phyloP scores from a whole-genome alignment of 192 early-diverging fungal species.

The Umbelopsis isabellina region DNA sequence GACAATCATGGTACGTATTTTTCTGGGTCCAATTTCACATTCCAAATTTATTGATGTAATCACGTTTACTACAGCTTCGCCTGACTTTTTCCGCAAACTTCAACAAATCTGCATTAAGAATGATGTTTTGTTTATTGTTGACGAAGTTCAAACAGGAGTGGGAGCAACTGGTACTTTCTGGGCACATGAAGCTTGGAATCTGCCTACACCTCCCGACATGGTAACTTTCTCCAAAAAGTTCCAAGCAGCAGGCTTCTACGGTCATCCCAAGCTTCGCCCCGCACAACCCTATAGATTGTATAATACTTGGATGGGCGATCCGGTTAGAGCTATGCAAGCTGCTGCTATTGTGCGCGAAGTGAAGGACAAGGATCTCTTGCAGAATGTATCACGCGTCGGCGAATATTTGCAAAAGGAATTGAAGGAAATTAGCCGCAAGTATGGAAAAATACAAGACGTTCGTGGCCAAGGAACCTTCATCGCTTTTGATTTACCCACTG shows the following conservation, averaged over 20 bases:
- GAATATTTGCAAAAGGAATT: constrained; percentile 59
- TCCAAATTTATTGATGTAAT: background rate
- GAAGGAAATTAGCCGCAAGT: constrained; percentile 47
- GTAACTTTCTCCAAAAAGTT: constrained; percentile 83
- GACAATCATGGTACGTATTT: constrained; percentile 52
- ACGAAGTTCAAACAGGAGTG: constrained; percentile 80
- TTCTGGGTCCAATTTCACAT: background rate
- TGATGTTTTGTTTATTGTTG: constrained; percentile 73
- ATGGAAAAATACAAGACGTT: constrained; percentile 51
- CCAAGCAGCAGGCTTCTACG: constrained; percentile 76
- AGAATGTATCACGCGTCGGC: constrained; percentile 56
- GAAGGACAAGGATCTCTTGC: constrained; percentile 51
- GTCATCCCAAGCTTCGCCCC: constrained; percentile 58
- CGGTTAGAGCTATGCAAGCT: constrained; percentile 63
- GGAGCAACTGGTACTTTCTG: constrained; percentile 75
- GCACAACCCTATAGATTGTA: constrained; percentile 68
- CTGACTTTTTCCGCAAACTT: constrained; percentile 66
- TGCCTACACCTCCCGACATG: constrained; percentile 69
- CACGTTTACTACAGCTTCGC: constrained; percentile 54
- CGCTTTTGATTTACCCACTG: constrained; percentile 66
- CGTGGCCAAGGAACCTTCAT: constrained; percentile 70
- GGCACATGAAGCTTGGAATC: constrained; percentile 76
- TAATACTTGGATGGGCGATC: constrained; percentile 82
- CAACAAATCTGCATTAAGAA: constrained; percentile 57
- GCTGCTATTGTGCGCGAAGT: constrained; percentile 66